Base-by-base conservation (phyloP, 176 grass and related monocot species). In the Paspalum notatum region DNA sequence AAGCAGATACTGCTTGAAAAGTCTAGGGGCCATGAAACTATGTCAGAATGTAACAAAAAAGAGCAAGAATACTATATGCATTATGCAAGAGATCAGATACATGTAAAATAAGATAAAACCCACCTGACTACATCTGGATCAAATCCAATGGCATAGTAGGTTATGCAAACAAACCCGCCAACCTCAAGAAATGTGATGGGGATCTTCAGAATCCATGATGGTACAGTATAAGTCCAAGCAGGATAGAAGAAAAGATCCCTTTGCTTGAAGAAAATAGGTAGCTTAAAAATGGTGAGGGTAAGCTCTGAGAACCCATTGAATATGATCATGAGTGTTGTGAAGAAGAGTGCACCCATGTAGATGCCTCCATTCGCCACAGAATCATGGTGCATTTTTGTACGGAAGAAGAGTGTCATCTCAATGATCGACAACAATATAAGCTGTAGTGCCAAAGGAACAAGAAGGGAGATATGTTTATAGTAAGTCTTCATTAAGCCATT, bases 1-100 rank as follows among this genome's bases (percentile, higher is more conserved):
- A 79, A 84, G 51, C 40, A 88, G 64, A 53, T 65, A 88, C 3
- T 88, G 80, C 80, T 88, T 88, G 38, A 87, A 83, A 32, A 83
- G 71, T 62, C 85, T 87, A 42, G 44, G 50, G 68, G 25, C 24
- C 25, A 25, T 26, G 43, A 70, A 26, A 48, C 21, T 26, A 12
- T 70, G 43, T 70, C 67, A 48, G 67, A 7, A 5, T 8, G 67
- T 70, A 43, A 70, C 48, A 48, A 47, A 69, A 26, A 48, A 14
- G n/a, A 70, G 43, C 13, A 15, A 70, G 12, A 68, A 24, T 68
- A 46, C 2, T 43, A 22, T 14, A 70, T 47, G 22, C n/a, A n/a
- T n/a, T n/a, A n/a, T n/a, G 2, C 5, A 70, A 70, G 13, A 24
- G 7, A 47, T 69, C 47, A 47, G 12, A 67, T 69, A 47, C n/a